Conservation (phyloP, 164 flowering plant genomes). For the Taxillus chinensis region DNA sequence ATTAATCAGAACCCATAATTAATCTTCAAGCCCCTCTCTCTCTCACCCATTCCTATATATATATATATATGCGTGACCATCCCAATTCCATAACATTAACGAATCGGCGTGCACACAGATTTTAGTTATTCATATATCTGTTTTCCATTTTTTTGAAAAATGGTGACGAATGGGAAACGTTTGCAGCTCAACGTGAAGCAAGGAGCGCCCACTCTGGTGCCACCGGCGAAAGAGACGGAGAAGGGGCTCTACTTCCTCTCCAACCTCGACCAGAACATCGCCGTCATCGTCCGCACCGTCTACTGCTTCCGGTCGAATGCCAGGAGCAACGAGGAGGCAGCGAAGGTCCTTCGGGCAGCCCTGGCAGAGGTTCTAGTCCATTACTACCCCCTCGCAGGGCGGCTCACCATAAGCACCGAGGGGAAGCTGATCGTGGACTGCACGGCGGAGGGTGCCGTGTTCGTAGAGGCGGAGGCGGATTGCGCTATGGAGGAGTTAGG, state of each 20-base stretch:
- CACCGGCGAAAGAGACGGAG: not conserved
- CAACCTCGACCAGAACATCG: constrained; percentile 13
- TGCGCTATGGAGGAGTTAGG: constrained; percentile 15
- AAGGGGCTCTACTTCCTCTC: constrained; percentile 9
- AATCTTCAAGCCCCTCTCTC: not conserved
- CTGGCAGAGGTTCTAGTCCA: constrained; percentile 15
- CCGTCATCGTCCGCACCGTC: constrained; percentile 6
- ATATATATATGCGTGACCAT: not conserved
- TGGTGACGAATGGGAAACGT: no score
- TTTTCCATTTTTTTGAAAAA: no score
- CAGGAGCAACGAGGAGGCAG: not conserved
- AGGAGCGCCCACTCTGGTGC: not conserved
- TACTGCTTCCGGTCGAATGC: constrained; percentile 7
- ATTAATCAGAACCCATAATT: not conserved
- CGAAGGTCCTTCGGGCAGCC: constrained; percentile 9
- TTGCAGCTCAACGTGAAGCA: not conserved
- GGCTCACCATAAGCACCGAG: constrained; percentile 12
- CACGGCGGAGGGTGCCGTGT: constrained; percentile 13
- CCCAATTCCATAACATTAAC: not conserved
- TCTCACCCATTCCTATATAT: no score
- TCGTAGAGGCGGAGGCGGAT: constrained; percentile 17
- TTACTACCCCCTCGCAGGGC: constrained; percentile 18
- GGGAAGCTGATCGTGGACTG: constrained; percentile 17
- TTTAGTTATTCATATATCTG: no score
- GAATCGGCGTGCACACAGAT: no score